Evolutionary conservation across 2,329 filamentous ascomycete genomes (phyloP).

Genomic region (Fusarium humuli): DNA sequence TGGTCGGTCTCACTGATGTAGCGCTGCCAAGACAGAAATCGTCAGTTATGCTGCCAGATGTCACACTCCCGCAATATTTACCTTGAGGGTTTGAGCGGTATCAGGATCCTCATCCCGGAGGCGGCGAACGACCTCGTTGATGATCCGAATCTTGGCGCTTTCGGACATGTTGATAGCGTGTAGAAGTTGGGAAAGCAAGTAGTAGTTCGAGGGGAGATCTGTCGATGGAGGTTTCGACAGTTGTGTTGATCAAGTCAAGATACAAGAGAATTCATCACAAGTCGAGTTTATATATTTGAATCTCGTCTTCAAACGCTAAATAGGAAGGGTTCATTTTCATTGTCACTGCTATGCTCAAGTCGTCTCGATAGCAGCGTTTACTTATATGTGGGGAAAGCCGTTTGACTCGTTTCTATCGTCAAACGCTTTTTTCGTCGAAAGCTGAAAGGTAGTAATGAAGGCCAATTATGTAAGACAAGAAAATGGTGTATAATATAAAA

Average conservation of each 20-base stretch:
- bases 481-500: background rate
- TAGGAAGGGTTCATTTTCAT: background rate
- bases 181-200: background rate
- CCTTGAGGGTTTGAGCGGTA: slow-evolving; percentile 9
- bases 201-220: background rate
- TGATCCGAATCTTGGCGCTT: background rate
- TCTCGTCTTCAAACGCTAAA: background rate
- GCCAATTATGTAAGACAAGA: background rate
- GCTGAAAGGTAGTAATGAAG: background rate
- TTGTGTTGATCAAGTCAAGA: slow-evolving; percentile 12
- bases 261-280: background rate
- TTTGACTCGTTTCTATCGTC: background rate
- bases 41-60: background rate
- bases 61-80: background rate
- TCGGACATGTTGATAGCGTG: slow-evolving; percentile 4
- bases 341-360: background rate
- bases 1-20: slow-evolving; percentile 29
- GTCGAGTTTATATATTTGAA: background rate
- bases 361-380: background rate
- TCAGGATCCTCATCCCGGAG: slow-evolving; percentile 7
- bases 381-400: background rate
- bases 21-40: background rate
- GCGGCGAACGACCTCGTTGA: slow-evolving; percentile 19
- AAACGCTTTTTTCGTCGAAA: background rate
- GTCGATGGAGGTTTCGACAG: slow-evolving; percentile 1